phyloP scores from a whole-genome alignment of 2,329 filamentous ascomycete species.

The Kalmusia sp. region DNA sequence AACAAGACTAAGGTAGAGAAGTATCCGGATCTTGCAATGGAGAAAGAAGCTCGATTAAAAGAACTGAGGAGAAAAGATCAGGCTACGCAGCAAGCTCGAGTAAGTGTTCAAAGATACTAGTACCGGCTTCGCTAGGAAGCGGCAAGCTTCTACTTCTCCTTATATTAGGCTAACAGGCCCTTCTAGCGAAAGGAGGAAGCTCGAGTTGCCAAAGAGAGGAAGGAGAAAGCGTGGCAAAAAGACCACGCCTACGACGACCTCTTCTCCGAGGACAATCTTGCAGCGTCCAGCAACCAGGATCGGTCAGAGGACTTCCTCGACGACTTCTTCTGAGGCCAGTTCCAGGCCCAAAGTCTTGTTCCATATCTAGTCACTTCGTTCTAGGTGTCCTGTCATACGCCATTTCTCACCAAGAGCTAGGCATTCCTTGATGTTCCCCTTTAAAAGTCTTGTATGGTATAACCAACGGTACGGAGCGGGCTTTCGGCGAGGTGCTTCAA shows the following conservation, averaged over 20 bases:
- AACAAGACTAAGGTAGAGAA: constrained; percentile 96
- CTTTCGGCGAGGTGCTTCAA: constrained; percentile 14
- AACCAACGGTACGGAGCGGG: constrained; percentile 9
- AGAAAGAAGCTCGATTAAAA: constrained; percentile 78
- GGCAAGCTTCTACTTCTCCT: too few species aligned
- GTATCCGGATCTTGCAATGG: constrained; percentile 81
- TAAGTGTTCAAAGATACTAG: constrained; percentile 55
- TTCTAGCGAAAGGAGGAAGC: constrained; percentile 79
- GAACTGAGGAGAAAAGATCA: constrained; percentile 77
- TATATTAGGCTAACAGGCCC: neutral
- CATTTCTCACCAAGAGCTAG: neutral
- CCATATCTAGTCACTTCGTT: neutral
- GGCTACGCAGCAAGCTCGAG: constrained; percentile 66
- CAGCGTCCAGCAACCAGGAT: constrained; percentile 82
- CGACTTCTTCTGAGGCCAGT: constrained; percentile 68
- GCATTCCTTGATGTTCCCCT: neutral
- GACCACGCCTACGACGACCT: constrained; percentile 98
- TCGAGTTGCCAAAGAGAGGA: constrained; percentile 75
- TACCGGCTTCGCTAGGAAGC: too few species aligned
- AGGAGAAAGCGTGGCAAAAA: constrained; percentile 91
- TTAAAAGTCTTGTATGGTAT: constrained; percentile 1
- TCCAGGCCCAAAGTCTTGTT: too few species aligned
- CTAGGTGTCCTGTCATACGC: neutral
- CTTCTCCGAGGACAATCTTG: constrained; percentile 82
- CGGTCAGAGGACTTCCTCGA: constrained; percentile 79